Evolutionary conservation across 2,329 filamentous ascomycete species (phyloP).

Genomic region (Cladophialophora yegresii): DNA sequence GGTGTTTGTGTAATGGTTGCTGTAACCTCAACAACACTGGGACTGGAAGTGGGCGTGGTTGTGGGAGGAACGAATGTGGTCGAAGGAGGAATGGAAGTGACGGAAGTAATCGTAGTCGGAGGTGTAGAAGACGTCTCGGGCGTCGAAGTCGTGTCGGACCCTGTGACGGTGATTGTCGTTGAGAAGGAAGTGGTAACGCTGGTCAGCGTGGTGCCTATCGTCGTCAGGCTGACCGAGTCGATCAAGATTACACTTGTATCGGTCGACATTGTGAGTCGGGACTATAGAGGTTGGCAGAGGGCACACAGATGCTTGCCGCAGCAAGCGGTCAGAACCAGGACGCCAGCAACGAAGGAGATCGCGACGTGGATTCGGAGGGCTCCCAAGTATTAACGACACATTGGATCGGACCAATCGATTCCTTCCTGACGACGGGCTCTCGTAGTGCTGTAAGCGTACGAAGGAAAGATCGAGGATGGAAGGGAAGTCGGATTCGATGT

Average conservation of each 20-base stretch:
- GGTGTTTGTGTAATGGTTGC: constrained; percentile 33
- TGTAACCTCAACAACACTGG: constrained; percentile 34
- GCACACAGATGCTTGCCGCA: constrained; percentile 11
- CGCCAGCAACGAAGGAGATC: background rate
- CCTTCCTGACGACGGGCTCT: background rate
- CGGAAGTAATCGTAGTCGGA: constrained; percentile 14
- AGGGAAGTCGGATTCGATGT: background rate
- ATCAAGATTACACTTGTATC: constrained; percentile 14
- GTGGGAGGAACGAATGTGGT: constrained; percentile 35
- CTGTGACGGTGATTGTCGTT: constrained; percentile 29
- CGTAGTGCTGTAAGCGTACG: background rate
- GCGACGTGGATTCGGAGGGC: background rate
- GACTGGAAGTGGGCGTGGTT: constrained; percentile 32
- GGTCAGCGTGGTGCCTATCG: constrained; percentile 37
- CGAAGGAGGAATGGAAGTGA: constrained; percentile 34
- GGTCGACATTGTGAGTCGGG: constrained; percentile 15
- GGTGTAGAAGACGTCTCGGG: background rate
- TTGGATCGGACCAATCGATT: background rate
- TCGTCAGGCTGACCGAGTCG: constrained; percentile 32
- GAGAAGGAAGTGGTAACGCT: constrained; percentile 29
- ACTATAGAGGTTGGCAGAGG: background rate
- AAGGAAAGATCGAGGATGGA: background rate
- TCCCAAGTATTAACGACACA: background rate
- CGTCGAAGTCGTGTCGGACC: constrained; percentile 10
- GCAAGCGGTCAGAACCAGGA: constrained; percentile 2